phyloP scores from a whole-genome alignment of 2,329 filamentous ascomycete genomes.

The Aspergillus pseudoterreus region DNA sequence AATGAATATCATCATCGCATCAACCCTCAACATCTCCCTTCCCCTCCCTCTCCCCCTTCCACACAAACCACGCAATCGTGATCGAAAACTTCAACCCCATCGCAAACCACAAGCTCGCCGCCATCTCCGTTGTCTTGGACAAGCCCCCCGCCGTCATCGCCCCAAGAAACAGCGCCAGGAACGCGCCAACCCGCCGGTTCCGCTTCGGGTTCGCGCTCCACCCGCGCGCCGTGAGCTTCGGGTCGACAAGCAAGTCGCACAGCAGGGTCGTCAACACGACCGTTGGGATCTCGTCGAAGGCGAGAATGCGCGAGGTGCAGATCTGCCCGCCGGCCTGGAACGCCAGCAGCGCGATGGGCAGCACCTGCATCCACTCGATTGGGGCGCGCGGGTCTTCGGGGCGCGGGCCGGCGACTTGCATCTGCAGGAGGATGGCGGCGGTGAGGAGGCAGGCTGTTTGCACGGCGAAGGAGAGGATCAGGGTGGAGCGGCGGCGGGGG shows the following conservation, averaged over 20 bases:
- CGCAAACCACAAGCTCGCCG: conserved; percentile 39
- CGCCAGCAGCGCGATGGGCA: conserved; percentile 37
- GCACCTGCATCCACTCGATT: conserved; percentile 34
- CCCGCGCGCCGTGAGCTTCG: conserved; percentile 17
- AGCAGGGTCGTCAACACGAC: conserved; percentile 40
- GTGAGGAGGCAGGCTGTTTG: conserved; percentile 34
- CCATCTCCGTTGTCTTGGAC: conserved; percentile 33
- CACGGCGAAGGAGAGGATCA: conserved; percentile 37
- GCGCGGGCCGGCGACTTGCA: conserved; percentile 27
- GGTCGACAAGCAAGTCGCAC: conserved; percentile 38
- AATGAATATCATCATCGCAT: background rate
- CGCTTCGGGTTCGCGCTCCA: conserved; percentile 26
- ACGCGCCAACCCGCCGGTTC: conserved; percentile 33
- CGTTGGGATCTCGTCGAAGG: conserved; percentile 39
- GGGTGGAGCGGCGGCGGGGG: conserved; percentile 34
- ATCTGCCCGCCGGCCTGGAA: conserved; percentile 43
- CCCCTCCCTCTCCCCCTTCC: conserved; percentile 21
- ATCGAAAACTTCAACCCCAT: conserved; percentile 34
- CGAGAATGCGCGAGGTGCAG: conserved; percentile 33
- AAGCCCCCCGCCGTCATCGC: conserved; percentile 40
- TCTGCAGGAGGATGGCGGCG: conserved; percentile 34
- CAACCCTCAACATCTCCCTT: conserved; percentile 9
- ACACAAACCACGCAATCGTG: conserved; percentile 34
- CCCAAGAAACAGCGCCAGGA: conserved; percentile 37
- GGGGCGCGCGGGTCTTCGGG: conserved; percentile 27